These are phyloP conservation scores for Corylus americana DNA, from an alignment of 306 rosid genomes.

Conservation along the genomic window DNA sequence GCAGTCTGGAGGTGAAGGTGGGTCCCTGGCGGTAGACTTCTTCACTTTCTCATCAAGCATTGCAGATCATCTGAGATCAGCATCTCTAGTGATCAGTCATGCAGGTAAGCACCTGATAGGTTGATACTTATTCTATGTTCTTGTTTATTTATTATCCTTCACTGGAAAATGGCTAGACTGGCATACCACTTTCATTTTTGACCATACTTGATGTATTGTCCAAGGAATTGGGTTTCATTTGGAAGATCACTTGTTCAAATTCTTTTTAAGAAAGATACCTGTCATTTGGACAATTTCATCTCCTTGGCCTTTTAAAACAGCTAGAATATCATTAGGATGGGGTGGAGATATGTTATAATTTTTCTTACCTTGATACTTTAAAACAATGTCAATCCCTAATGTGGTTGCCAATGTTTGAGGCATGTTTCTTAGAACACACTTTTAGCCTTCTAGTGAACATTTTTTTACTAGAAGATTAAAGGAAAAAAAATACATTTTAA, in stretches of 20 bases:
- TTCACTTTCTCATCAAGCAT: conserved; percentile 91
- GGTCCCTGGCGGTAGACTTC: conserved; percentile 58
- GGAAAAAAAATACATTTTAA: no score
- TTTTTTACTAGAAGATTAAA: not conserved
- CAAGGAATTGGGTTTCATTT: not conserved
- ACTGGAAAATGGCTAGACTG: not conserved
- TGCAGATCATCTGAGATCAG: conserved; percentile 74
- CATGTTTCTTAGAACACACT: not conserved
- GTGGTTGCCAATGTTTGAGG: not conserved
- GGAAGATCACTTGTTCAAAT: not conserved
- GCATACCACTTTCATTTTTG: not conserved
- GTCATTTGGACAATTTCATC: not conserved
- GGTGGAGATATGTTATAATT: not conserved
- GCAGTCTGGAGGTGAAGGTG: conserved; percentile 65
- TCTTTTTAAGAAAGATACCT: not conserved
- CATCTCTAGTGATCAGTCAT: conserved; percentile 86
- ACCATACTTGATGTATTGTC: not conserved
- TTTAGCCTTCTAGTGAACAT: not conserved
- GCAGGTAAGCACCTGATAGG: conserved; percentile 50
- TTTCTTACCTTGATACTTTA: not conserved
- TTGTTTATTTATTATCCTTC: not conserved
- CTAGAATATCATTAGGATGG: not conserved
- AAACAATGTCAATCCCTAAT: not conserved
- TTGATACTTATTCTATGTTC: conserved; percentile 6
- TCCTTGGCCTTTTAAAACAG: not conserved